Evolutionary conservation across 768 basidiomycete genomes (phyloP), one percentile per base, ranked within the genome.

Genomic region (Guyanaporus albipodus): DNA sequence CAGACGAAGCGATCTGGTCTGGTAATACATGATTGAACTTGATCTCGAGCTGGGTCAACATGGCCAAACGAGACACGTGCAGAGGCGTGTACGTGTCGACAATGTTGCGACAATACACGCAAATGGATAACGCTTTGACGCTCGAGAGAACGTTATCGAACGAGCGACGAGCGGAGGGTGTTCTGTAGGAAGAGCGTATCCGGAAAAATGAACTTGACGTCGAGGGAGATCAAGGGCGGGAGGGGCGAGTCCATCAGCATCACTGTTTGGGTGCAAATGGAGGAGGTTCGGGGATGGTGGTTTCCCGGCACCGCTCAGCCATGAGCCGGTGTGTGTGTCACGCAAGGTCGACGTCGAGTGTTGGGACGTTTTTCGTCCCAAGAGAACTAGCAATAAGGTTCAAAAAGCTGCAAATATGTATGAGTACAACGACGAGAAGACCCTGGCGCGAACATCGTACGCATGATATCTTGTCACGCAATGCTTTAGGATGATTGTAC

Each of bases 281-380:
- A n/a, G n/a, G n/a, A n/a, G n/a, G n/a, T n/a, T n/a, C n/a, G n/a
- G n/a, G n/a, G n/a, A n/a, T n/a, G n/a, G n/a, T n/a, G n/a, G n/a
- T n/a, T n/a, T n/a, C n/a, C 6, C 65, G 59, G 57, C 85, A 85
- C 29, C 60, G 57, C 0, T 24, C 36, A 0, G 66, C 69, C 51
- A 70, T 64, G 4, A 85, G 69, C 50, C 84, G 83, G 51, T 87
- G 82, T 0, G 82, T 81, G 52, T 87, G 85, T 82, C 84, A 85
- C 2, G 73, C 79, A 21, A 87, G 71, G 53, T 86, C 83, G 36
- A 87, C 83, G 48, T 85, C 83, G 17, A 87, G 63, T 0, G 82
- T 83, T 7, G 81, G 79, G 2, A 80, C 78, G 24, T 73, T 70
- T 58, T 77, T 74, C 0, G 68, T 63, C 1, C 60, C 61, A 0